Conservation (phyloP, 331 rosid genomes). For the Saraca asoca region DNA sequence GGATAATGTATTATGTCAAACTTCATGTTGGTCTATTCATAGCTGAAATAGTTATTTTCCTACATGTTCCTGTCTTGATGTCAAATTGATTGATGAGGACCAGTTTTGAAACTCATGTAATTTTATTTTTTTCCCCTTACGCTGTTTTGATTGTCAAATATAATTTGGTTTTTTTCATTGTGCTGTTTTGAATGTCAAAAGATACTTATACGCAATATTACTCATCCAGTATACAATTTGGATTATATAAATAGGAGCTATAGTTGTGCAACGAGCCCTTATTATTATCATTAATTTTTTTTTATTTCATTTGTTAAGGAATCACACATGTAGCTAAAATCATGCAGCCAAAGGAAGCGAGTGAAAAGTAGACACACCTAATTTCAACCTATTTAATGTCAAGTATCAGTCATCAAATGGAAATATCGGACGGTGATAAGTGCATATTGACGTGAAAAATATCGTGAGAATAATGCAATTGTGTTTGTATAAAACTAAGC, state of each 20-base stretch:
- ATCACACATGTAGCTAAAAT: no score
- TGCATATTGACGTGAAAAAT: background rate
- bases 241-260: no score
- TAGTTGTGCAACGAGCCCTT: no score
- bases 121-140: background rate
- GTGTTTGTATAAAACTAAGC: background rate
- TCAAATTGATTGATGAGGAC: slow-evolving; percentile 14
- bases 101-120: background rate
- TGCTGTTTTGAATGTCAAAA: no score
- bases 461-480: slow-evolving; percentile 34
- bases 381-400: slow-evolving; percentile 11
- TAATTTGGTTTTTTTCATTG: background rate
- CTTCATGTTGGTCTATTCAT: slow-evolving; percentile 13
- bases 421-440: slow-evolving; percentile 17
- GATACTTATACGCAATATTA: no score
- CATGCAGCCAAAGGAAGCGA: slow-evolving; percentile 22
- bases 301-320: no score
- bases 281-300: no score
- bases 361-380: slow-evolving; percentile 19
- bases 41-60: background rate
- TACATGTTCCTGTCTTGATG: slow-evolving; percentile 4
- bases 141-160: background rate
- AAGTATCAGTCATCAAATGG: background rate
- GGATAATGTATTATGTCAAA: slow-evolving; percentile 8
- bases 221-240: no score